Percentiles rank a stretch among this genome's conserved stretches.
Evolutionary conservation across 768 basidiomycete genomes (phyloP).

Genomic region (Pleurotus eryngii): DNA sequence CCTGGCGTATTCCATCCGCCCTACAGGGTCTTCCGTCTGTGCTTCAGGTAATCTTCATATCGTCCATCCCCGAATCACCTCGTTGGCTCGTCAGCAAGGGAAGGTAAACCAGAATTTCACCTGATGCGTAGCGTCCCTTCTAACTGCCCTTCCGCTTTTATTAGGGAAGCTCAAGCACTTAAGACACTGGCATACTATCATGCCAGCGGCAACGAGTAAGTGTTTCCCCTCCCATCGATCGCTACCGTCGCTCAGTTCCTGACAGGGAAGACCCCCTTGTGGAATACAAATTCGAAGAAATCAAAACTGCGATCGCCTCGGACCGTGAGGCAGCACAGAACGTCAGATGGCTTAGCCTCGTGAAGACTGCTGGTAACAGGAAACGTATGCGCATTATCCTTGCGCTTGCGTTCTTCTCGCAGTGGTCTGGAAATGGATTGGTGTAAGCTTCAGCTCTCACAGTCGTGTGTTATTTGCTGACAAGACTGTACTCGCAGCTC

Average conservation of each 20-base stretch:
- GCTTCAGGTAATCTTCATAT: slow-evolving; percentile 34
- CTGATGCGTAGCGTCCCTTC: background rate
- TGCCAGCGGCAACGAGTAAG: slow-evolving; percentile 42
- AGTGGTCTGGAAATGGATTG: slow-evolving; percentile 55
- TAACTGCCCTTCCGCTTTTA: background rate
- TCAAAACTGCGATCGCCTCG: slow-evolving; percentile 20
- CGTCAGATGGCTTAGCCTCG: slow-evolving; percentile 41
- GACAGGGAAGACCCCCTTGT: slow-evolving; percentile 51
- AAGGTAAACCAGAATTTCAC: slow-evolving; percentile 29
- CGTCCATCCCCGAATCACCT: slow-evolving; percentile 37
- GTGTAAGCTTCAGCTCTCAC: slow-evolving; percentile 39
- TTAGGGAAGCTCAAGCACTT: slow-evolving; percentile 45
- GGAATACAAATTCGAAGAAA: slow-evolving; percentile 61
- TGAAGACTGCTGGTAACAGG: slow-evolving; percentile 50
- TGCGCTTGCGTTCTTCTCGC: slow-evolving; percentile 57
- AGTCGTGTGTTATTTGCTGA: too few species aligned
- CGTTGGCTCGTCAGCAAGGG: slow-evolving; percentile 24
- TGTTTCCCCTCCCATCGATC: too few species aligned
- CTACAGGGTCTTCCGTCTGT: slow-evolving; percentile 32
- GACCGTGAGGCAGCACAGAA: slow-evolving; percentile 30
- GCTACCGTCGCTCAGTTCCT: background rate
- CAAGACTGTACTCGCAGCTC: background rate
- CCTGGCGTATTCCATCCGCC: slow-evolving; percentile 37
- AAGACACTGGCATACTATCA: slow-evolving; percentile 54
- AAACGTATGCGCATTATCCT: slow-evolving; percentile 54